Percentiles rank a stretch among this genome's conserved stretches.
Evolutionary conservation across 441 rosid species (phyloP).

Genomic region (Euphorbia celastroides): DNA sequence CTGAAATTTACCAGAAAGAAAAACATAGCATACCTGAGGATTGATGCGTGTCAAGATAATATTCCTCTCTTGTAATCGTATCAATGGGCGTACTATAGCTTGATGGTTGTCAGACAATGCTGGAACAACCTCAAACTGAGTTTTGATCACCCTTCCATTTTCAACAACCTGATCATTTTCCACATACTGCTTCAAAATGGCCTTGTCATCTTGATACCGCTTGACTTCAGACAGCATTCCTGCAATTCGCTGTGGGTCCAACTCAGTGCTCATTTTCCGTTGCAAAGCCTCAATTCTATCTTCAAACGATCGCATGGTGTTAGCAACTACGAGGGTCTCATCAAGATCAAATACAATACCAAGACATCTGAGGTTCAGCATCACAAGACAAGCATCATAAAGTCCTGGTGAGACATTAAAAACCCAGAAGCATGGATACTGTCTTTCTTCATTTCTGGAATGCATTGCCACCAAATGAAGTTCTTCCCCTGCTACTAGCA

Average conservation of each 20-base stretch:
- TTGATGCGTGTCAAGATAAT: slow-evolving; percentile 89
- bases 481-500: slow-evolving; percentile 70
- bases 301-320: slow-evolving; percentile 92
- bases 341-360: slow-evolving; percentile 98
- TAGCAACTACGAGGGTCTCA: slow-evolving; percentile 92
- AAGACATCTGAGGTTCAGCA: slow-evolving; percentile 89
- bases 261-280: slow-evolving; percentile 64
- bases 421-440: slow-evolving; percentile 84
- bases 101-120: slow-evolving; percentile 75
- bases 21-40: slow-evolving; percentile 66
- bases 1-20: slow-evolving; percentile 8
- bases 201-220: slow-evolving; percentile 89
- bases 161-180: slow-evolving; percentile 90
- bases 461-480: slow-evolving; percentile 95
- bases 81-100: slow-evolving; percentile 72
- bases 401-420: slow-evolving; percentile 66
- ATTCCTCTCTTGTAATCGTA: slow-evolving; percentile 78
- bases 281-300: slow-evolving; percentile 77
- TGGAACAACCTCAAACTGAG: slow-evolving; percentile 66
- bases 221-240: slow-evolving; percentile 76
- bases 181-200: slow-evolving; percentile 76
- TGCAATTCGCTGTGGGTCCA: slow-evolving; percentile 67
- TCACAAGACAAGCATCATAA: slow-evolving; percentile 69
- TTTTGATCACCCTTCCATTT: slow-evolving; percentile 74
- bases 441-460: slow-evolving; percentile 43